Evolutionary conservation across 2,329 filamentous ascomycete genomes (phyloP), one percentile per base, ranked within the genome.

Genomic region (Trichothecium roseum): DNA sequence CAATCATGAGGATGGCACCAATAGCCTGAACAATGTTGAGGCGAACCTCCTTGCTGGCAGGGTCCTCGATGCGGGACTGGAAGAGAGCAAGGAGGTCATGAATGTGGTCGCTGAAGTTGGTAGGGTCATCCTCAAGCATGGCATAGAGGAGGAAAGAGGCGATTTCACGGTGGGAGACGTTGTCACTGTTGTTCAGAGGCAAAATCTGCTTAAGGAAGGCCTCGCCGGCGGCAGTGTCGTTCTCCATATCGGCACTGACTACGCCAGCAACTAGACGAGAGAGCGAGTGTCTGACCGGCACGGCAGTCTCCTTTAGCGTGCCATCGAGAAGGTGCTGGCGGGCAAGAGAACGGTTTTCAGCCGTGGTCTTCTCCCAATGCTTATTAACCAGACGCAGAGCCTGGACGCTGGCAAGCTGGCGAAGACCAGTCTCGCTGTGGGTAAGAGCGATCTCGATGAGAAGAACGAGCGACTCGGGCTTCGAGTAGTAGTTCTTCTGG

Each of bases 21-120:
- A 96, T 74, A 41, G 86, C 87, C 52, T 94, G 76, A 62, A 95
- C 80, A 22, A 91, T 93, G 69, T 95, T 96, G 64, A 94, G 79
- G 50, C 88, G 81, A 38, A 98, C 91, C 56, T 95, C 86, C 42
- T 83, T 75, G 58, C 87, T 95, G 61, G 93, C 80, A 2, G 84
- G 79, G 53, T 96, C 91, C 51, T 83, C 79, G 51, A 98, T 91
- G 32, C 88, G 93, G 57, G 80, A 81, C 59, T 70, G 69, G 64
- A 96, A 94, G 18, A 96, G 70, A 50, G 74, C 70, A 51, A 96
- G 85, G 40, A 96, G 75, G 53, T 84, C 78, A 40, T 71, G 62
- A 49, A 86, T 76, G 60, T 91, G 84, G 51, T 88, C 83, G 49
- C 78, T 76, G 60, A 95, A 94, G 47, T 80, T 74, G 46, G 87